Base-by-base conservation (phyloP, 768 basidiomycete species). In the Crassisporium funariophilum region DNA sequence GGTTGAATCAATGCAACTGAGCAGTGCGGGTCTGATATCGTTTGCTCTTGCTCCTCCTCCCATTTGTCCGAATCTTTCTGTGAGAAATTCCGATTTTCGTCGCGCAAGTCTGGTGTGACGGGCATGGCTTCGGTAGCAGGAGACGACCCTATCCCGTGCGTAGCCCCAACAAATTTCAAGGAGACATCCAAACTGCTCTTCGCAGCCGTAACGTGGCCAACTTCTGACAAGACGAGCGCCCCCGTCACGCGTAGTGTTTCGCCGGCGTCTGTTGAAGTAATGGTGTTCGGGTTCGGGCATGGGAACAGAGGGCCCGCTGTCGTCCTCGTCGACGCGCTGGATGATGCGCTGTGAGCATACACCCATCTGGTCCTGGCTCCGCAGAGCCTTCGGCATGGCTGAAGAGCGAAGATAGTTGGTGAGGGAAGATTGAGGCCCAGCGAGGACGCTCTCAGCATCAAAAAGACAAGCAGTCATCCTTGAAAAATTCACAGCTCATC, bases 391-490 rank as follows among this genome's bases (percentile, higher is more conserved):
- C 59, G 61, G 64, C 67, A 72, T 67, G 59, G 55, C 41, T 55
- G 56, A 41, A 59, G 55, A 60, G 54, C 59, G 60, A 64, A 58
- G 56, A 61, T 63, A 62, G 68, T 65, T 53, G 67, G 65, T 54
- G 64, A 67, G 59, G 61, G 63, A 65, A 70, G 66, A 73, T 66
- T 72, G 74, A 80, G 77, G 79, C 82, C 83, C 79, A 76, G 77
- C 75, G 79, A 83, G 79, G 84, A 86, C 81, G 80, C 86, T 82
- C 82, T 82, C 71, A 88, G 79, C 88, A 90, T 91, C 78, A 83
- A 87, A 82, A 70, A 61, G 66, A 68, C 70, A 71, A 75, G 73
- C 81, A 84, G 76, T 84, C 87, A 89, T 88, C 77, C 86, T 88
- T 59, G 22, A 27, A 46, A 55, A 43, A n/a, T 49, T 43, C 44